These are phyloP conservation scores for Trichophyton mentagrophytes DNA, from an alignment of 2,329 filamentous ascomycete species.

Conservation along the genomic window DNA sequence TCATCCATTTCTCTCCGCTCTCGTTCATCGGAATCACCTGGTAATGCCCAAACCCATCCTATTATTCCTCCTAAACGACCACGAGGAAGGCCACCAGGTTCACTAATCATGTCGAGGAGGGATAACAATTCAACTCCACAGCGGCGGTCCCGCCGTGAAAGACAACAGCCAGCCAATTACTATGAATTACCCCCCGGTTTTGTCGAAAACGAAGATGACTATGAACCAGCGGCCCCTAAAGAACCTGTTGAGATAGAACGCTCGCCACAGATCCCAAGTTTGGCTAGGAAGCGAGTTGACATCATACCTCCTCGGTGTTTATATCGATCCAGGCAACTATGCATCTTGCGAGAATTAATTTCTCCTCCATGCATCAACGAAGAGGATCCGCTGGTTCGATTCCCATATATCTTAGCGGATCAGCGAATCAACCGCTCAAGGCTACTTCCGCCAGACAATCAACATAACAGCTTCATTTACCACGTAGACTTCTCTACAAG, in stretches of 20 bases:
- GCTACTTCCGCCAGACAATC: too few species aligned
- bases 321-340: background rate
- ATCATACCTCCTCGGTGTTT: background rate
- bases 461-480: slow-evolving; percentile 7
- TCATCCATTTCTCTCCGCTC: background rate
- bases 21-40: background rate
- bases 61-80: background rate
- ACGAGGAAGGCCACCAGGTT: background rate
- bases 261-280: background rate
- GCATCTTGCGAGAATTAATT: background rate
- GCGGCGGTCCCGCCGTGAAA: background rate
- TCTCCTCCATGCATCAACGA: background rate
- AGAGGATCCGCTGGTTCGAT: background rate
- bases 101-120: background rate
- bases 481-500: slow-evolving; percentile 19
- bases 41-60: background rate
- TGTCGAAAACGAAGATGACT: slow-evolving; percentile 3
- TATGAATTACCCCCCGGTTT: slow-evolving; percentile 16
- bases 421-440: too few species aligned
- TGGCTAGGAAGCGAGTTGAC: background rate
- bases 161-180: slow-evolving; percentile 21
- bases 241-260: background rate
- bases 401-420: background rate
- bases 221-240: background rate
- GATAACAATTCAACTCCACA: background rate